Conservation (phyloP, 2,329 filamentous ascomycete genomes). For the Lecanicillium sp. region DNA sequence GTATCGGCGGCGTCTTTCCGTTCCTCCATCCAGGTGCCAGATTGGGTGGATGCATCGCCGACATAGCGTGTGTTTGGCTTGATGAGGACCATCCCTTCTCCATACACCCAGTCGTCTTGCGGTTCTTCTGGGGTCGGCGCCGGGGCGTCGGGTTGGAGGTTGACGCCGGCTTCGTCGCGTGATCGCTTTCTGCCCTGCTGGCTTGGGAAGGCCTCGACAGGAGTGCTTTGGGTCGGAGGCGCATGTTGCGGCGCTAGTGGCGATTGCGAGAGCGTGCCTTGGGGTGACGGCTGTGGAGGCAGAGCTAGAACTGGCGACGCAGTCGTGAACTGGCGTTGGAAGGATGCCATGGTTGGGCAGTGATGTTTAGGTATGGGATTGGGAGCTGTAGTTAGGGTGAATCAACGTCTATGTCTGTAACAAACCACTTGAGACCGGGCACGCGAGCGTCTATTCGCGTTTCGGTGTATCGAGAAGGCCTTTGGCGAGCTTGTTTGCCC, state of each 20-base stretch:
- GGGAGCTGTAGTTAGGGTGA: constrained; percentile 5
- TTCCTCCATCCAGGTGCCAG: constrained; percentile 67
- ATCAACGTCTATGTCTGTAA: constrained; percentile 3
- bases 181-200: constrained; percentile 63
- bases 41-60: constrained; percentile 54
- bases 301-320: constrained; percentile 35
- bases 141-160: constrained; percentile 53
- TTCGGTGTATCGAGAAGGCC: background rate
- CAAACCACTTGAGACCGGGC: constrained; percentile 2
- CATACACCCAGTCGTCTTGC: constrained; percentile 61
- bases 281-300: constrained; percentile 34
- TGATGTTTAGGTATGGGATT: constrained; percentile 6
- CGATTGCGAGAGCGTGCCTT: constrained; percentile 31
- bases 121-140: constrained; percentile 36
- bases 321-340: constrained; percentile 21
- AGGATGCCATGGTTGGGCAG: constrained; percentile 27
- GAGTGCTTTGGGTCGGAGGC: constrained; percentile 15
- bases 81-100: constrained; percentile 66
- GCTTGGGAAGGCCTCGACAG: background rate
- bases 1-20: constrained; percentile 43
- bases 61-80: constrained; percentile 53
- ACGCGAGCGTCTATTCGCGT: background rate
- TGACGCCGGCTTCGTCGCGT: constrained; percentile 62
- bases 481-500: background rate
- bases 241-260: constrained; percentile 19